Conservation (phyloP, 768 basidiomycete species). For the Hemileccinum impolitum region DNA sequence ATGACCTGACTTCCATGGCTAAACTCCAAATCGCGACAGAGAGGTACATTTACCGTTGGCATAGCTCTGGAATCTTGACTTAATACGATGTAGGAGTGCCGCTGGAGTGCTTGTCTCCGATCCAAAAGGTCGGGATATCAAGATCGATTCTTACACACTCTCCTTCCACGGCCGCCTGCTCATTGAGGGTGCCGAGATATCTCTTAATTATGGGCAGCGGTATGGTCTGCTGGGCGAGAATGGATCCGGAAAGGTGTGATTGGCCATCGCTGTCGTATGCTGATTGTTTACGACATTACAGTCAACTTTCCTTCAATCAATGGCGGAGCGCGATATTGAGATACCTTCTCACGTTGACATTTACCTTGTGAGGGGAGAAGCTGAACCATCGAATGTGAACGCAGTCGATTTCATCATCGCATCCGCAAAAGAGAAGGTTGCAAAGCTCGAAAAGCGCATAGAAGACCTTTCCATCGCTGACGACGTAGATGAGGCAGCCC, state of each 20-base stretch:
- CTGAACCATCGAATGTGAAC: conserved; percentile 91
- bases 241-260: conserved; percentile 92
- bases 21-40: conserved; percentile 89
- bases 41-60: conserved; percentile 46
- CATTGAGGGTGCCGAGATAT: conserved; percentile 60
- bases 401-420: conserved; percentile 97
- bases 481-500: conserved; percentile 79
- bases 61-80: not conserved
- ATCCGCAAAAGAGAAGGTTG: conserved; percentile 91
- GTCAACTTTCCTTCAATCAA: conserved; percentile 95
- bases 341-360: conserved; percentile 97
- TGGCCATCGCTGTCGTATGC: conserved; percentile 9
- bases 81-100: conserved; percentile 59
- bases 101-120: conserved; percentile 93
- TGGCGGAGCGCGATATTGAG: conserved; percentile 92
- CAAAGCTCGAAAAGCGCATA: conserved; percentile 87
- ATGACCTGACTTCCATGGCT: conserved; percentile 82
- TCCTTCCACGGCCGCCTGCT: conserved; percentile 95
- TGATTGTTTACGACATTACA: conserved; percentile 28
- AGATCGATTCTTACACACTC: conserved; percentile 92
- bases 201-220: conserved; percentile 86
- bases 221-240: conserved; percentile 98
- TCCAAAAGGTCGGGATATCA: conserved; percentile 90
- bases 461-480: conserved; percentile 93
- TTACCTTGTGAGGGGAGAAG: conserved; percentile 94